Base-by-base conservation (phyloP, 345 rosid species). In the Raphanus raphanistrum region DNA sequence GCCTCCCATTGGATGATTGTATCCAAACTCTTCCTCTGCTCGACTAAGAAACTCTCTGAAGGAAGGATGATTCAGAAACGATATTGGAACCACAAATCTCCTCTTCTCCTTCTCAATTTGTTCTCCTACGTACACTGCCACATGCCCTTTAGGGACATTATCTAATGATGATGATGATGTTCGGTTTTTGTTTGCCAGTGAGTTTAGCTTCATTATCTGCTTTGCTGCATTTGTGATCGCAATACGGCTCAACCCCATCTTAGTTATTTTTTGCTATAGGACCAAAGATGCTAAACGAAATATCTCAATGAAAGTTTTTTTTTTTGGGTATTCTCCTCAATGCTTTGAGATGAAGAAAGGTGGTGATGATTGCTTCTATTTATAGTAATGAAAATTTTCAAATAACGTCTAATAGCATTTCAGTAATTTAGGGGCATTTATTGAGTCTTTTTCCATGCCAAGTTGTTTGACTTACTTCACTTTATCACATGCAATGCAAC, bases 11-110 rank as follows among this genome's bases (percentile, higher is more conserved):
- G 85, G 87, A 66, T 86, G 87, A 66, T 83, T 50, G 68, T 79
- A 87, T 31, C 85, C 87, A 38, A 84, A 84, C 82, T 87, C 89
- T 61, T 87, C 88, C 70, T 87, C 85, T 26, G 84, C 85, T 52
- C 67, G 27, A 13, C 80, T 77, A 15, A 87, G 83, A 59, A 86
- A 80, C 68, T 77, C 80, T 73, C 57, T 71, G 21, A 85, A 84
- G 0, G 74, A 83, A 72, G 87, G 85, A 4, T 85, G 80, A 64
- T 86, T 84, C 81, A 86, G 61, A 73, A 52, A 81, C 28, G 86
- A 77, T 0, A 86, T 68, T n/a, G 84, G 85, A 57, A 87, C 83
- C 66, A 84, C 78, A 16, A 82, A 86, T 57, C 82, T 70, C 77
- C 61, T 86, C 73, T 67, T 79, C 71, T 80, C 80, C 48, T 69